Evolutionary conservation across 176 grass and related monocot genomes (phyloP), one percentile per base, ranked within the genome.

Genomic region (Eragrostis nindensis): DNA sequence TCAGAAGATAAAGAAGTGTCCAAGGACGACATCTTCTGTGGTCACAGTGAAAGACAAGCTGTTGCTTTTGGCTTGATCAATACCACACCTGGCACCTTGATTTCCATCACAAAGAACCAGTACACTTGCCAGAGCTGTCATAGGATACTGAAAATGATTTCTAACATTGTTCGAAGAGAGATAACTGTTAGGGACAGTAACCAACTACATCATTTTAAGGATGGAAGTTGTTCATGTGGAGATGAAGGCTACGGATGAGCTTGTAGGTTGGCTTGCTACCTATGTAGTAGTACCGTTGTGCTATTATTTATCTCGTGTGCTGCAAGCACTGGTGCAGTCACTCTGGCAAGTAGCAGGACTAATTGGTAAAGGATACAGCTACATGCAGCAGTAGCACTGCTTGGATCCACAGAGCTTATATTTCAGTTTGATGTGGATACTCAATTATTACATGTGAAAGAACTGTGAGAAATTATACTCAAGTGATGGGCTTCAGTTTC

Each of bases 31-130:
- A 90, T 95, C 14, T 82, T 95, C 22, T 98, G 95, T 64, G 95
- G 95, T 21, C 95, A 98, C 55, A 98, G 92, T 43, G 92, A 98
- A 80, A 93, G 92, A 89, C 67, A 81, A 77, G 95, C 92, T 84
- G 86, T 98, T 79, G 90, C 80, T 78, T 98, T 95, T 55, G 95
- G 92, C 80, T 86, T 98, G 82, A 93, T 98, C 66, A 98, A 91
- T 88, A 98, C 87, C 16, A 59, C 87, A 86, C 95, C 92, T 43
- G 95, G 95, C 18, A 87, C 76, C 64, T 87, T 86, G 32, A 85
- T 98, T 86, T 90, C 69, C 75, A 71, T 98, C 55, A 98, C 92
- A 16, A 98, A 98, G 82, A 98, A 98, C 71, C 75, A 81, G 53
- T 93, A 93, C 74, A 98, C 91, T 83, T 98, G 95, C 64, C 87